These are phyloP conservation scores for Diplocarpon rosae DNA, from an alignment of 2,329 filamentous ascomycete species.

Conservation along the genomic window DNA sequence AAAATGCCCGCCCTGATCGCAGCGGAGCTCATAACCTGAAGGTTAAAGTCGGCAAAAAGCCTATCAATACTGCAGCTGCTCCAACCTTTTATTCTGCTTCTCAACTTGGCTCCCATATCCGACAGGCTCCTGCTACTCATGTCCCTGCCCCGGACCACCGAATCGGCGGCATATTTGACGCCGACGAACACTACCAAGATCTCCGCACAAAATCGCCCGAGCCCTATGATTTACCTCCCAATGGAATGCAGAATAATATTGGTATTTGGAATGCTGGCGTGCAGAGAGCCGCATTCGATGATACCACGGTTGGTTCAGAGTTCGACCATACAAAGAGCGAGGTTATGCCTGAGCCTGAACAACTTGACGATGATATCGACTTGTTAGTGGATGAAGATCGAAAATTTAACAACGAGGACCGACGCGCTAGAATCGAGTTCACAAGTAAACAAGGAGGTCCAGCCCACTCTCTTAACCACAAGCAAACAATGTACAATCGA, in stretches of 20 bases:
- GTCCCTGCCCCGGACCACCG: background rate
- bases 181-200: constrained; percentile 1
- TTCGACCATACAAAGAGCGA: constrained; percentile 8
- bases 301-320: constrained; percentile 2
- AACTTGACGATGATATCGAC: background rate
- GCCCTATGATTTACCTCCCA: background rate
- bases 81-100: background rate
- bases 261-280: background rate
- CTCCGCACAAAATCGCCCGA: background rate
- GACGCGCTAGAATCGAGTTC: background rate
- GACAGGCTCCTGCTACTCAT: background rate
- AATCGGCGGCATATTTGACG: background rate
- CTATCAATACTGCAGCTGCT: background rate
- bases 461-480: background rate
- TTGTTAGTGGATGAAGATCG: background rate
- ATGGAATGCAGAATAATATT: background rate
- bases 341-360: background rate
- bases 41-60: background rate
- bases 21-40: background rate
- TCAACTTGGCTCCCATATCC: background rate
- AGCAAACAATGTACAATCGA: background rate
- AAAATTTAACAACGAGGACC: background rate
- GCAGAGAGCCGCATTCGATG: constrained; percentile 4
- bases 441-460: background rate
- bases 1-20: constrained; percentile 1